A percentile compares a stretch with the other conserved stretches of the same genome.
Evolutionary conservation across 179 eudicot genomes (phyloP).

Genomic region (Patellifolia procumbens): DNA sequence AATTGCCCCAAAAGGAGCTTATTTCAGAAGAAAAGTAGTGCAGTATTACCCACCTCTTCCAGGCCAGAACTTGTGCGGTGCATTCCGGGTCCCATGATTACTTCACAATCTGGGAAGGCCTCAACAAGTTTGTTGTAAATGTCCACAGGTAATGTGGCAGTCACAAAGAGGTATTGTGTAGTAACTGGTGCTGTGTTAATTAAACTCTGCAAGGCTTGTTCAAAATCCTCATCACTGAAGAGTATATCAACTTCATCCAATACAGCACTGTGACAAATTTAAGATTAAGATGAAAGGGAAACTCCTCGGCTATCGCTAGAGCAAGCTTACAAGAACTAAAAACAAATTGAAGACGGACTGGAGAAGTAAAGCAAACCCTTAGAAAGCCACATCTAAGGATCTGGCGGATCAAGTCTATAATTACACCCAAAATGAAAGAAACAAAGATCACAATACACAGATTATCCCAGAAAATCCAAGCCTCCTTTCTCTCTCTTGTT

Average conservation of each 20-base stretch:
- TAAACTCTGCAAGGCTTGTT: conserved; percentile 68
- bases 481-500: too few species aligned
- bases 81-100: conserved; percentile 93
- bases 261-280: conserved; percentile 61
- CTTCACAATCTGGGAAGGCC: conserved; percentile 85
- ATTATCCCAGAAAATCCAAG: neutral
- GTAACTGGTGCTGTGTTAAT: conserved; percentile 62
- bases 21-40: conserved; percentile 5
- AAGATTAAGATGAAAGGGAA: conserved; percentile 12
- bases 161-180: conserved; percentile 89
- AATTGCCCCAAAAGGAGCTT: neutral
- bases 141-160: conserved; percentile 87
- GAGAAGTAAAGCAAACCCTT: neutral
- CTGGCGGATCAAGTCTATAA: conserved; percentile 14
- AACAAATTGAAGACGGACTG: neutral
- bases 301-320: neutral
- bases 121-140: conserved; percentile 84
- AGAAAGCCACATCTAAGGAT: conserved; percentile 5
- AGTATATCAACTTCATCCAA: conserved; percentile 96
- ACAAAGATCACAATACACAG: neutral
- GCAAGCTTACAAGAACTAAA: neutral
- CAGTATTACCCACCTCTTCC: conserved; percentile 73
- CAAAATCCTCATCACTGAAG: conserved; percentile 80
- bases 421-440: neutral
- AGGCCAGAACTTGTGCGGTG: conserved; percentile 90